Evolutionary conservation across 345 rosid species (phyloP), one percentile per base, ranked within the genome.

Genomic region (Populus nigra): DNA sequence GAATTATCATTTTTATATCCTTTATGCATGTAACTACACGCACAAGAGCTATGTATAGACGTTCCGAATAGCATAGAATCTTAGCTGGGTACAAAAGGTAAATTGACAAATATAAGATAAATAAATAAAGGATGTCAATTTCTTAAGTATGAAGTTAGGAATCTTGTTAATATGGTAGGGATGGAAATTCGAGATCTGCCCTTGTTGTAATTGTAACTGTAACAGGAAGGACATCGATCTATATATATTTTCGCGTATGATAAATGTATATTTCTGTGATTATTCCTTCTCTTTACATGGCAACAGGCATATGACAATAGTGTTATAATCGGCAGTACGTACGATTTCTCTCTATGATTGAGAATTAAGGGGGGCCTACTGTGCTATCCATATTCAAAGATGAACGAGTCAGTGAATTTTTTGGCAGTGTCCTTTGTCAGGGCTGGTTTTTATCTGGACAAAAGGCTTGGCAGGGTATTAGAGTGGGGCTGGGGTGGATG

Each of bases 321-420:
- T 29, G 25, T 16, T 25, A 41, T 55, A 76, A 70, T 31, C 5
- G 71, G 41, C 1, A 20, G 18, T 47, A 71, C 71, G 35, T 45
- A 3, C 50, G 50, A 3, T 45, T 23, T 53, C 25, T 71, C 38
- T 59, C 29, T 41, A 43, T 73, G 81, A 74, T 68, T 79, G 77
- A 68, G 73, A 41, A 59, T 33, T 3, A 12, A 25, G 10, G 47
- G 55, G 74, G 83, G 22, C 72, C 63, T 74, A 27, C 43, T 65
- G 43, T 36, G 31, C 65, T 59, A 77, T 80, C 66, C 82, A 67
- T 75, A 75, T 74, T 74, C 55, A 23, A 61, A 23, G 23, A 66
- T 17, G 68, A 63, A 57, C 0, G 8, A 35, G 36, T 10, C 33
- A 23, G 84, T 76, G 71, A 81, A 71, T 63, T 69, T 25, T 63